Evolutionary conservation across 2,329 filamentous ascomycete species (phyloP).

Genomic region (Penicillium glabrum): DNA sequence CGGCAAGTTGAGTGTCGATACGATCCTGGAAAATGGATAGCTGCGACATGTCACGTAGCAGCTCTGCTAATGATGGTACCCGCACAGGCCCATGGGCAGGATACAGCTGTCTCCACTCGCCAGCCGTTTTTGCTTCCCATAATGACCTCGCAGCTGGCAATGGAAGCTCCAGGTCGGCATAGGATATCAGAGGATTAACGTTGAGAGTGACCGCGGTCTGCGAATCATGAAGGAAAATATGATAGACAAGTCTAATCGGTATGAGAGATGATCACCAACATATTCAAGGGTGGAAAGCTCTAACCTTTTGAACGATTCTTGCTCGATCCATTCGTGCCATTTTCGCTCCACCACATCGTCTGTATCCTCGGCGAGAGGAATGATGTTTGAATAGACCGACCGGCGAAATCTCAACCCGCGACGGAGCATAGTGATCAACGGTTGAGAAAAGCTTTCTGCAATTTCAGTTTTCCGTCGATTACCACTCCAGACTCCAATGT

Average conservation of each 20-base stretch:
- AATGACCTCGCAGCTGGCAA: constrained; percentile 62
- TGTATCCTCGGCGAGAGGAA: constrained; percentile 55
- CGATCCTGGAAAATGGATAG: constrained; percentile 51
- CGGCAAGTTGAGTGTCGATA: constrained; percentile 58
- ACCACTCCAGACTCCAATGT: constrained; percentile 60
- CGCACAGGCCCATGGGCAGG: constrained; percentile 41
- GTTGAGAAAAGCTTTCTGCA: constrained; percentile 57
- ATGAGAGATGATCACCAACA: not conserved
- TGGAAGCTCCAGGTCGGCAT: constrained; percentile 66
- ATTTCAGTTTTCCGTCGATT: constrained; percentile 61
- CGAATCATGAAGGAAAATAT: constrained; percentile 64
- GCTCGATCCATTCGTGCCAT: constrained; percentile 64
- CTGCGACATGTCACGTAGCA: constrained; percentile 58
- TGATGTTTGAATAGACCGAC: constrained; percentile 54
- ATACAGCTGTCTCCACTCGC: constrained; percentile 64
- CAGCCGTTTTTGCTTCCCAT: constrained; percentile 65
- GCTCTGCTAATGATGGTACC: constrained; percentile 44
- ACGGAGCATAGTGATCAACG: constrained; percentile 56
- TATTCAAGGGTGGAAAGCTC: constrained; percentile 5
- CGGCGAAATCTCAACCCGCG: constrained; percentile 60
- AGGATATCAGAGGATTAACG: constrained; percentile 65
- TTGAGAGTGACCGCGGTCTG: constrained; percentile 68
- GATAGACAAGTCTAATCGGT: constrained; percentile 55
- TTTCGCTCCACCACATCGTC: constrained; percentile 61
- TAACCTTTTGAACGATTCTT: constrained; percentile 66